Percentiles rank a stretch among this genome's conserved stretches.
Conservation (phyloP, 495 filamentous ascomycete genomes). For the Neurospora sublineolata region DNA sequence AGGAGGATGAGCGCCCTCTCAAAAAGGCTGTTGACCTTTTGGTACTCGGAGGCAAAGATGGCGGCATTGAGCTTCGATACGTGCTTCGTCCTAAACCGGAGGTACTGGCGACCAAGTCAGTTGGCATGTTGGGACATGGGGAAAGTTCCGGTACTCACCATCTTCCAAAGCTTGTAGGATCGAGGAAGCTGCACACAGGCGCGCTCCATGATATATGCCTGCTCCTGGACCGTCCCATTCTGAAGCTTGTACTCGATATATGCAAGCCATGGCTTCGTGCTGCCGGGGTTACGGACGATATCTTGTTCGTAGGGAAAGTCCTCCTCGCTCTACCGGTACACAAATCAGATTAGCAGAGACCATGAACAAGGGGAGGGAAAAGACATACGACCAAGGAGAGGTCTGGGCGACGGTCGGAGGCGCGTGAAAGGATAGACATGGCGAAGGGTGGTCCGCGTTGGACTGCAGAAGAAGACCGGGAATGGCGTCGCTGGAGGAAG, state of each 20-base stretch:
- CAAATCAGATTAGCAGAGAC: not conserved
- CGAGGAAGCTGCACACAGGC: conserved; percentile 81
- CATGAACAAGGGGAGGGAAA: not conserved
- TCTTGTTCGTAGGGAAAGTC: conserved; percentile 96
- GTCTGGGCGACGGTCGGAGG: conserved; percentile 37
- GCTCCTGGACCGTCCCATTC: conserved; percentile 77
- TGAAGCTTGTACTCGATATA: conserved; percentile 89
- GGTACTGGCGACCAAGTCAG: conserved; percentile 46
- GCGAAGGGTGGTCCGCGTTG: conserved; percentile 3
- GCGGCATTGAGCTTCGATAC: conserved; percentile 74
- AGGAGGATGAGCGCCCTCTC: conserved; percentile 87
- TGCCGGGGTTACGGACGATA: conserved; percentile 72
- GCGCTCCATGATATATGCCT: conserved; percentile 89
- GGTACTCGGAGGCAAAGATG: conserved; percentile 67
- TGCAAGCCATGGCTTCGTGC: conserved; percentile 87
- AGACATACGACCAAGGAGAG: conserved; percentile 67
- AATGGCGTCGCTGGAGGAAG: not conserved
- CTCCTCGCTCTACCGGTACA: conserved; percentile 51
- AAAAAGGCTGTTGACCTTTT: conserved; percentile 91
- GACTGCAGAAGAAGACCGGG: not conserved
- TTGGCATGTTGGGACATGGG: not conserved
- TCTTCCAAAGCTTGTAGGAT: conserved; percentile 98
- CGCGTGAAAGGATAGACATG: conserved; percentile 21
- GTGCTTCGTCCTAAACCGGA: conserved; percentile 75
- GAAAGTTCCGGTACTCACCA: conserved; percentile 40